Percentiles rank a stretch among this genome's conserved stretches.
Conservation (phyloP, 2,329 filamentous ascomycete genomes). For the Sarocladium kiliense region DNA sequence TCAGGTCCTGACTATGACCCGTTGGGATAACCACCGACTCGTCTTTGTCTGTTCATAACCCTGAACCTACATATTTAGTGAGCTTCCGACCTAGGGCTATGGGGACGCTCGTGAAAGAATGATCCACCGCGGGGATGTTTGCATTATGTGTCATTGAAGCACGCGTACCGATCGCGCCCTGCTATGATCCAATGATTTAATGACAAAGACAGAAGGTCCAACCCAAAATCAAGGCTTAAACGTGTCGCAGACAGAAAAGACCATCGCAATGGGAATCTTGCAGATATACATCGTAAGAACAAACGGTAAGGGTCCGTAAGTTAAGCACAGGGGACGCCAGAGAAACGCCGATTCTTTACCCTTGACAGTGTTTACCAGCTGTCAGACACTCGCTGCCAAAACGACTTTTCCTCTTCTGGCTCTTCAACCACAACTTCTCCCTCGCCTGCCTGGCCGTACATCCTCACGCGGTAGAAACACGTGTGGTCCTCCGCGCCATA, state of each 20-base stretch:
- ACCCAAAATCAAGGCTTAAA: neutral
- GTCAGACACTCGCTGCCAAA: neutral
- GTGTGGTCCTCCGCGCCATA: conserved; percentile 54
- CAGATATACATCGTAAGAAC: neutral
- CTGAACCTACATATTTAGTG: no score
- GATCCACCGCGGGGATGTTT: no score
- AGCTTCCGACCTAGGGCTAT: no score
- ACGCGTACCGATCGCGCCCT: no score
- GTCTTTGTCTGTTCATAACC: no score
- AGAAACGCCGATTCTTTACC: neutral
- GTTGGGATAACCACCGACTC: no score
- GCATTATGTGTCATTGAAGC: no score
- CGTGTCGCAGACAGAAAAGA: neutral
- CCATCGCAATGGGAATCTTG: neutral
- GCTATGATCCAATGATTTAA: no score
- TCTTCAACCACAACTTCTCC: neutral
- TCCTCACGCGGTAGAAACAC: conserved; percentile 58
- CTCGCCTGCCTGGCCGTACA: conserved; percentile 40
- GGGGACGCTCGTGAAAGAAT: no score
- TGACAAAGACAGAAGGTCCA: no score
- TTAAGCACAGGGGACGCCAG: neutral
- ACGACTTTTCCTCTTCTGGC: neutral
- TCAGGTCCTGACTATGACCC: no score
- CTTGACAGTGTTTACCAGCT: neutral
- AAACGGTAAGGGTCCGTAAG: neutral